phyloP scores from a whole-genome alignment of 2,329 filamentous ascomycete genomes.

The Venturia asperata region DNA sequence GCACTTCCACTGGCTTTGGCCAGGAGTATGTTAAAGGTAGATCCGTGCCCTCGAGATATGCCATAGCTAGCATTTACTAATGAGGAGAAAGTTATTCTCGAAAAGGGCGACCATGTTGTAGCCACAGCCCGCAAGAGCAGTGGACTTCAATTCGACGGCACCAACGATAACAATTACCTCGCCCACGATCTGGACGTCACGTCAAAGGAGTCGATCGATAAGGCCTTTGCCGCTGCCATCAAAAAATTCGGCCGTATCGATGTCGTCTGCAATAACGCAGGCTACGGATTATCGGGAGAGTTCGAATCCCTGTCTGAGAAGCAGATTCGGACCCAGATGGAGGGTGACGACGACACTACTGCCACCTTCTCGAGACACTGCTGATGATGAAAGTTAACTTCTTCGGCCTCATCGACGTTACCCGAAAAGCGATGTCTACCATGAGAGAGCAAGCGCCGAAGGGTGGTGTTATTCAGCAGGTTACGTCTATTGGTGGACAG shows the following conservation, averaged over 20 bases:
- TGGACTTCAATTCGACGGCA: conserved; percentile 34
- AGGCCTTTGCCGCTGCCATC: conserved; percentile 39
- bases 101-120: conserved; percentile 39
- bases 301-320: conserved; percentile 47
- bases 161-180: conserved; percentile 43
- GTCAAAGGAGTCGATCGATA: conserved; percentile 37
- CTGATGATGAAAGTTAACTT: conserved; percentile 48
- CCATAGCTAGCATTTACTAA: not conserved
- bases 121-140: conserved; percentile 42
- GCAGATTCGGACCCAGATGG: conserved; percentile 47
- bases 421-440: conserved; percentile 38
- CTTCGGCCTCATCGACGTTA: conserved; percentile 51
- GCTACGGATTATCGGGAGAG: conserved; percentile 48
- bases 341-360: conserved; percentile 31
- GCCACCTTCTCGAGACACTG: conserved; percentile 52
- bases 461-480: conserved; percentile 49
- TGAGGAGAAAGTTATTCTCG: conserved; percentile 27
- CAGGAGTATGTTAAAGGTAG: conserved; percentile 35
- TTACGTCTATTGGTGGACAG: conserved; percentile 49
- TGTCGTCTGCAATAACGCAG: conserved; percentile 56
- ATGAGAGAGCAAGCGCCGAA: conserved; percentile 40
- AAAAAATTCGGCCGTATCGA: conserved; percentile 50
- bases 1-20: conserved; percentile 43
- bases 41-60: not conserved
- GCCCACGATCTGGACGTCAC: conserved; percentile 49